These are phyloP conservation scores for Xylaria polymorpha DNA, from an alignment of 2,329 filamentous ascomycete genomes.

Conservation along the genomic window DNA sequence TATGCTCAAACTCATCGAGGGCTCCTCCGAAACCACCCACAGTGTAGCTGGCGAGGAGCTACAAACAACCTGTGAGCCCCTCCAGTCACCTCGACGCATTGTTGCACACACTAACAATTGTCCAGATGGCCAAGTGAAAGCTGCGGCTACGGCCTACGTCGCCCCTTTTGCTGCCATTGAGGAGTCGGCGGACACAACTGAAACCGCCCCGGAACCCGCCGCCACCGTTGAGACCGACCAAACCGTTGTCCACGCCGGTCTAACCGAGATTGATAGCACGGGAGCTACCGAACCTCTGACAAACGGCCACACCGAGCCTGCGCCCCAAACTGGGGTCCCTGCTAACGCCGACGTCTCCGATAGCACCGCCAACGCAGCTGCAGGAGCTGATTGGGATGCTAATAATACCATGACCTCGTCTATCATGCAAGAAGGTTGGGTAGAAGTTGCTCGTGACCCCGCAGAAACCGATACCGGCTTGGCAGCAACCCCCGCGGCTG, in stretches of 20 bases:
- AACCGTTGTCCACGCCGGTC: constrained; percentile 72
- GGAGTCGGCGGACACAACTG: constrained; percentile 45
- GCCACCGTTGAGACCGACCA: constrained; percentile 66
- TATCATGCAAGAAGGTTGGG: constrained; percentile 73
- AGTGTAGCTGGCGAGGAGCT: constrained; percentile 74
- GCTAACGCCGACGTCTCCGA: constrained; percentile 65
- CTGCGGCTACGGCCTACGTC: constrained; percentile 64
- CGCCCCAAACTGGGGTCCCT: constrained; percentile 53
- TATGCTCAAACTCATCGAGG: constrained; percentile 81
- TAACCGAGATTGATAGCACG: constrained; percentile 72
- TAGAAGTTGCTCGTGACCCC: constrained; percentile 78
- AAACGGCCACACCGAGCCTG: constrained; percentile 59
- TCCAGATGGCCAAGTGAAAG: constrained; percentile 69
- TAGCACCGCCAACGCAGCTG: constrained; percentile 68
- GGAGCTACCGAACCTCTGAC: constrained; percentile 54
- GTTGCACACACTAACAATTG: constrained; percentile 41
- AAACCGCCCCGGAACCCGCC: constrained; percentile 51
- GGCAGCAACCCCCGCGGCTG: constrained; percentile 68
- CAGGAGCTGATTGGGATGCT: constrained; percentile 73
- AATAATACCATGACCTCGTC: constrained; percentile 59
- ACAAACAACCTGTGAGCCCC: constrained; percentile 76
- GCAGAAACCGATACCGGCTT: constrained; percentile 78
- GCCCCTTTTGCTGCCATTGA: constrained; percentile 51
- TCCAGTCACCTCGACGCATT: neutral
- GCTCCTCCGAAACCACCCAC: constrained; percentile 72